Evolutionary conservation across 768 basidiomycete genomes (phyloP).

Genomic region (Podaxis rugospora): DNA sequence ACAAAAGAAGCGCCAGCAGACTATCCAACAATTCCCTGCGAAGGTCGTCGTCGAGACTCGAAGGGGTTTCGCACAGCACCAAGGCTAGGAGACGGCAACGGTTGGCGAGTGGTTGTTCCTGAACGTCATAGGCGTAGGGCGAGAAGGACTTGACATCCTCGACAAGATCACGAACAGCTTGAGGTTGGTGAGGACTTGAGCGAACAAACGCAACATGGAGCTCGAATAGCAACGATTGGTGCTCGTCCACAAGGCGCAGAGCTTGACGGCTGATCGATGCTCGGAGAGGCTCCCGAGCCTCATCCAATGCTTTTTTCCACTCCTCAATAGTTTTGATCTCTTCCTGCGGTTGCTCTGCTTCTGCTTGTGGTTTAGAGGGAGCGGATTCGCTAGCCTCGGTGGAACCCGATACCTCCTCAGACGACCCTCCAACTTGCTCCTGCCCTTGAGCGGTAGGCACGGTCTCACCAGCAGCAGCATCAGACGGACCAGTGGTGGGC

Average conservation of each 20-base stretch:
- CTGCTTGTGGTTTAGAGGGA: conserved; percentile 15
- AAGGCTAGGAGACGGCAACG: conserved; percentile 84
- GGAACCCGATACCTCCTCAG: neutral
- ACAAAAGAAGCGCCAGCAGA: conserved; percentile 62
- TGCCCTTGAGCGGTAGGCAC: neutral
- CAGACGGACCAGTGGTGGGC: conserved; percentile 18
- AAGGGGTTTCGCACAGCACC: conserved; percentile 71
- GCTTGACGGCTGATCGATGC: conserved; percentile 63
- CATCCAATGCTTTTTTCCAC: conserved; percentile 62
- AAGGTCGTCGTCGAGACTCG: conserved; percentile 49
- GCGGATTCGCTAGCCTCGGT: neutral
- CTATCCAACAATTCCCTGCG: conserved; percentile 60
- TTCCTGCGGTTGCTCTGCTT: neutral
- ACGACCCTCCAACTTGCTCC: neutral
- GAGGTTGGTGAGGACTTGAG: conserved; percentile 51
- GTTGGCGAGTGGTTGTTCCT: conserved; percentile 75
- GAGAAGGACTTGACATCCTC: conserved; percentile 74
- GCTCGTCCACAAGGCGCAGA: conserved; percentile 78
- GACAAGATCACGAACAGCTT: conserved; percentile 68
- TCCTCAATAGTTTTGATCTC: conserved; percentile 49
- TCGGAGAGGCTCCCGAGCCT: conserved; percentile 61
- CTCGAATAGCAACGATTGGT: conserved; percentile 86
- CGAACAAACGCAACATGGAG: conserved; percentile 79
- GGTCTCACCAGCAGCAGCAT: conserved; percentile 25
- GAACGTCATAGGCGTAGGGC: conserved; percentile 57